Evolutionary conservation across 345 rosid species (phyloP).

Genomic region (Boechera divaricarpa): DNA sequence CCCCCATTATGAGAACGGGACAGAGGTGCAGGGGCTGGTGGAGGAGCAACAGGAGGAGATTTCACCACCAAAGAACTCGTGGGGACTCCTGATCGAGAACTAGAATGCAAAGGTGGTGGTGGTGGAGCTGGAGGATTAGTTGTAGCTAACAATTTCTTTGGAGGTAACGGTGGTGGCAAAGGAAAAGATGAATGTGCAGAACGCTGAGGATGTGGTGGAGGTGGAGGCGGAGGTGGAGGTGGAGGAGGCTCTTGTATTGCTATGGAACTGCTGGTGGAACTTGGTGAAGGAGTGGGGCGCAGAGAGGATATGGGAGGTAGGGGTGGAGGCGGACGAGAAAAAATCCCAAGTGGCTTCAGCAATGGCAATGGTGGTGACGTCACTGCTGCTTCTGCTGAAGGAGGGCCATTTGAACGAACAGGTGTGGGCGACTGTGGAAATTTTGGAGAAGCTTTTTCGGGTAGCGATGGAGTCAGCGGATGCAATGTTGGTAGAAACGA

Average conservation of each 20-base stretch:
- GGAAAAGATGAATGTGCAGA: conserved; percentile 39
- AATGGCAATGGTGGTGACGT: conserved; percentile 33
- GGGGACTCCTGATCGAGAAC: conserved; percentile 41
- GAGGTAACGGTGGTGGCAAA: conserved; percentile 41
- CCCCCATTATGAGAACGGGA: conserved; percentile 49
- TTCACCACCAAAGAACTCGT: conserved; percentile 32
- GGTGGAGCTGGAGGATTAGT: conserved; percentile 60
- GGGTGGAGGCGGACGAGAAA: conserved; percentile 41
- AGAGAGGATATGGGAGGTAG: conserved; percentile 31
- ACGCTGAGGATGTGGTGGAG: conserved; percentile 39
- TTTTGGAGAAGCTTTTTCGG: conserved; percentile 25
- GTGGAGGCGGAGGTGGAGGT: conserved; percentile 40
- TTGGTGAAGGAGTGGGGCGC: conserved; percentile 29
- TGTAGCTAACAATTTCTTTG: conserved; percentile 32
- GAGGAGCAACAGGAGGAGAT: conserved; percentile 64
- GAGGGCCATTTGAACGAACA: conserved; percentile 28
- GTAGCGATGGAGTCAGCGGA: conserved; percentile 37
- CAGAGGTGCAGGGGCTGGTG: conserved; percentile 56
- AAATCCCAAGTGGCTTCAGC: conserved; percentile 30
- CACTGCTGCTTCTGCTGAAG: conserved; percentile 28
- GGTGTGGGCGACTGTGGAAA: conserved; percentile 8
- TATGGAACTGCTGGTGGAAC: conserved; percentile 16
- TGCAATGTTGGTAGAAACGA: conserved; percentile 36
- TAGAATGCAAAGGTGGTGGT: conserved; percentile 49
- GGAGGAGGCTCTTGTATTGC: conserved; percentile 34